Conservation (phyloP, 2,329 filamentous ascomycete genomes). For the Amylocarpus encephaloides region DNA sequence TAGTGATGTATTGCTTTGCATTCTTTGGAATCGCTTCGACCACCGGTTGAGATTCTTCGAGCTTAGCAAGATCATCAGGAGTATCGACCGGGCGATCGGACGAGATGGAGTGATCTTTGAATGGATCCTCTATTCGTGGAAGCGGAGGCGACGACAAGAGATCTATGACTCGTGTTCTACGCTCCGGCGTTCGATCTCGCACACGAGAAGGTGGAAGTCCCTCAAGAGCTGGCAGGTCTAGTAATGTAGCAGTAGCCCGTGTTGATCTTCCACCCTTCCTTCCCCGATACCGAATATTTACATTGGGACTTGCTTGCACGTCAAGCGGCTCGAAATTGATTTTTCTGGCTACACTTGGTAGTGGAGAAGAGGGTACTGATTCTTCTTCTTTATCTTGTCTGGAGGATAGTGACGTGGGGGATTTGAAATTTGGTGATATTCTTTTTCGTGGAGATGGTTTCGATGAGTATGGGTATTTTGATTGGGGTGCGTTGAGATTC, state of each 20-base stretch:
- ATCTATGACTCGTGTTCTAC: neutral
- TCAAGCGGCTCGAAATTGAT: no score
- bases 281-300: no score
- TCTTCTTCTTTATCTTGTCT: no score
- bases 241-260: no score
- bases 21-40: conserved; percentile 3
- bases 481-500: neutral
- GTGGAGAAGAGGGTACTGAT: no score
- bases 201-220: neutral
- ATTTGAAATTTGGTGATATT: neutral
- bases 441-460: conserved; percentile 3
- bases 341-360: no score
- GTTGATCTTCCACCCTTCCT: no score
- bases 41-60: neutral
- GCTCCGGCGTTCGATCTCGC: neutral
- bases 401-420: no score
- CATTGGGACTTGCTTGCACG: no score
- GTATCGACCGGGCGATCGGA: neutral
- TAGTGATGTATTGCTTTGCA: conserved; percentile 24
- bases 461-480: neutral
- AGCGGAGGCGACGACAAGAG: neutral
- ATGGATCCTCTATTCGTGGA: neutral
- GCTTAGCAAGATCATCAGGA: no score
- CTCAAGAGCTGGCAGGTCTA: no score
- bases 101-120: neutral